phyloP scores from a whole-genome alignment of 768 basidiomycete genomes.

The Gloeopeniophorella convolvens region DNA sequence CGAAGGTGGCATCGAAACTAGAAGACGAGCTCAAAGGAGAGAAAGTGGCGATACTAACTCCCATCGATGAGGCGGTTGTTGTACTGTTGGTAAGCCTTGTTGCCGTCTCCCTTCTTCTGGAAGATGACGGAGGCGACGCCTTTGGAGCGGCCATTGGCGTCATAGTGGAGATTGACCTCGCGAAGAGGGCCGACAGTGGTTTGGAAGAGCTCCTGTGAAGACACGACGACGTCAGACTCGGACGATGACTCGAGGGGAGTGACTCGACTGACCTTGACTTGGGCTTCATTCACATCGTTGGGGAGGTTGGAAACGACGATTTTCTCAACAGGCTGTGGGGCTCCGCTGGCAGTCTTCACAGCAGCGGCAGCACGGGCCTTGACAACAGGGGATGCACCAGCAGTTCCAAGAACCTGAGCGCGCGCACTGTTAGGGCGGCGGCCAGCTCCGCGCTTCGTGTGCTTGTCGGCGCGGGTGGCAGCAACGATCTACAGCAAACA shows the following conservation, averaged over 20 bases:
- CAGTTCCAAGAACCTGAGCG: conserved; percentile 52
- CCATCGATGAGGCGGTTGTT: conserved; percentile 99
- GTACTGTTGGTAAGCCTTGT: conserved; percentile 89
- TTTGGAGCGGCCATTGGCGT: conserved; percentile 80
- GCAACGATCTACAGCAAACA: conserved; percentile 53
- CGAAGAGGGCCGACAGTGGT: conserved; percentile 84
- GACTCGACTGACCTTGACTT: conserved; percentile 70
- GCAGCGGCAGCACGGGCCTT: conserved; percentile 45
- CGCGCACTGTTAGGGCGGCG: conserved; percentile 42
- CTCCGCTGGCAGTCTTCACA: conserved; percentile 33
- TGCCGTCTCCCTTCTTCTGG: conserved; percentile 79
- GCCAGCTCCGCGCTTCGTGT: conserved; percentile 36
- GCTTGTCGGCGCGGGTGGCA: conserved; percentile 41
- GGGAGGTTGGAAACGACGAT: conserved; percentile 96
- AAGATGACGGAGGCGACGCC: conserved; percentile 87
- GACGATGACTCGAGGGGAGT: background rate
- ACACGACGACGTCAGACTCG: background rate
- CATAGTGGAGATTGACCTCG: conserved; percentile 81
- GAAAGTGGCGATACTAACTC: conserved; percentile 83
- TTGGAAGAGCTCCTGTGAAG: conserved; percentile 79
- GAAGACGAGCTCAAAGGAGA: conserved; percentile 27
- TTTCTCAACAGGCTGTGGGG: conserved; percentile 60
- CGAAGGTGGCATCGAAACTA: conserved; percentile 19
- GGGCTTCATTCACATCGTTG: conserved; percentile 83
- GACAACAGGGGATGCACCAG: conserved; percentile 40